Conservation (phyloP, 202 grass and related monocot species). For the Carex arenaria region DNA sequence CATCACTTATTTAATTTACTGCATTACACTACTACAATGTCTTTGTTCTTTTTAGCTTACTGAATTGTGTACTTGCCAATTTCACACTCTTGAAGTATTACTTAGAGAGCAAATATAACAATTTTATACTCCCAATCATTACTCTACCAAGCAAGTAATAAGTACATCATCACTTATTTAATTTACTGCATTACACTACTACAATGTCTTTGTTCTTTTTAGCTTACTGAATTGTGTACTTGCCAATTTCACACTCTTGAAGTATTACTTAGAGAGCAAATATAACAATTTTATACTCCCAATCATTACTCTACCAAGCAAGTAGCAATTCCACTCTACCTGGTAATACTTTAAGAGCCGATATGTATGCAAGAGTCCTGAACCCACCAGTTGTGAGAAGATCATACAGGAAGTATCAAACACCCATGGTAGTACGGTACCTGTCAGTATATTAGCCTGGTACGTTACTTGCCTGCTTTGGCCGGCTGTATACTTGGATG, state of each 20-base stretch:
- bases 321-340: not conserved
- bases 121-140: not conserved
- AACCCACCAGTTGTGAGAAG: not conserved
- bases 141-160: not conserved
- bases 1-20: not conserved
- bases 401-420: not conserved
- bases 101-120: not conserved
- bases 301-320: not conserved
- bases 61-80: not conserved
- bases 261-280: not conserved
- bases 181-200: not conserved
- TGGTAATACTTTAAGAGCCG: not conserved
- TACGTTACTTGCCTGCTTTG: not conserved
- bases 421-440: constrained; percentile 14
- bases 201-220: not conserved
- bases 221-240: not conserved
- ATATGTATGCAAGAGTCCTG: not conserved
- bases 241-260: not conserved
- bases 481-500: not conserved
- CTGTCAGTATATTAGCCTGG: not conserved
- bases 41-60: not conserved
- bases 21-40: not conserved
- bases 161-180: not conserved
- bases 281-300: not conserved
- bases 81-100: not conserved